These are phyloP conservation scores for Mrakia frigida DNA, from an alignment of 768 basidiomycete genomes.

Conservation along the genomic window DNA sequence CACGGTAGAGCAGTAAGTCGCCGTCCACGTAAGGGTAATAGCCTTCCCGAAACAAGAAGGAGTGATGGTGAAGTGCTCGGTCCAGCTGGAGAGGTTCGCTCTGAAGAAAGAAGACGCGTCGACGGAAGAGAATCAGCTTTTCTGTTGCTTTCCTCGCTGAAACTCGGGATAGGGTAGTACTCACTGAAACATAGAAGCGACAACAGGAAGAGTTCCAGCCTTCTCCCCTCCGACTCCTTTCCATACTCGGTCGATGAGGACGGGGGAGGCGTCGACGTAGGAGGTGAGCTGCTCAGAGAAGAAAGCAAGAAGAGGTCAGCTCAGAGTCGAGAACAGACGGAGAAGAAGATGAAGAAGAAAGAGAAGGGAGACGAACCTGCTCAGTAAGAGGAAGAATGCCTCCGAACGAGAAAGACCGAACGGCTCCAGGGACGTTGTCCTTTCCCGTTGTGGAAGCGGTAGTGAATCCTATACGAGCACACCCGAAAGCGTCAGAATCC, in stretches of 20 bases:
- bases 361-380: slow-evolving; percentile 2
- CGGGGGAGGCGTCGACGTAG: slow-evolving; percentile 10
- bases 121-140: background rate
- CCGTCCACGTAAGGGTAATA: slow-evolving; percentile 11
- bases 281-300: background rate
- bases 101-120: slow-evolving; percentile 8
- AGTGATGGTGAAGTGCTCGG: slow-evolving; percentile 29
- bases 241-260: slow-evolving; percentile 27
- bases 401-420: slow-evolving; percentile 19
- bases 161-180: too few relatives aligned
- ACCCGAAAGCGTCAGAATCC: background rate
- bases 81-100: slow-evolving; percentile 26
- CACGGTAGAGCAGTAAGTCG: slow-evolving; percentile 16
- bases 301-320: background rate
- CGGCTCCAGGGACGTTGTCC: slow-evolving; percentile 24
- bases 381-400: slow-evolving; percentile 12
- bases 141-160: too few relatives aligned
- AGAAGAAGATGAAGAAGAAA: background rate
- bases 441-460: slow-evolving; percentile 3
- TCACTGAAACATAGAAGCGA: background rate
- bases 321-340: background rate
- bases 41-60: slow-evolving; percentile 24
- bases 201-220: slow-evolving; percentile 26
- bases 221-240: slow-evolving; percentile 23
- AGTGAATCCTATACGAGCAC: background rate